A percentile compares a stretch with the other conserved stretches of the same genome.
Conservation (phyloP, 208 protist genomes). For the Trypanosomatidae sp. region DNA sequence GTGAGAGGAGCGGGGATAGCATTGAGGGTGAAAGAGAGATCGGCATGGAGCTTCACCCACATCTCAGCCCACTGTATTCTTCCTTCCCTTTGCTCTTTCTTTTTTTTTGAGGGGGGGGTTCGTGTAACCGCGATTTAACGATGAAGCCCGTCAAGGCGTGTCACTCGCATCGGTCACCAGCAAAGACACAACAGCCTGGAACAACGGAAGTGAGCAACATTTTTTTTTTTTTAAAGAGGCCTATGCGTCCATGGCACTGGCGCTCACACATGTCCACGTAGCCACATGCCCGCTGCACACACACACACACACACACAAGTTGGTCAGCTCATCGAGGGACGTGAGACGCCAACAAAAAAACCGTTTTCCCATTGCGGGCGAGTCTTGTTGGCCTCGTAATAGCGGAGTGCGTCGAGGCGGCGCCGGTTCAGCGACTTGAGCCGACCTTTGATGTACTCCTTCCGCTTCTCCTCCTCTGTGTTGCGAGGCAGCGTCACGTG, state of each 20-base stretch:
- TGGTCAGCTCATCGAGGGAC: slow-evolving; percentile 26
- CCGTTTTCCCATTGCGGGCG: slow-evolving; percentile 83
- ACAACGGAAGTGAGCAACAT: neutral
- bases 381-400: slow-evolving; percentile 85
- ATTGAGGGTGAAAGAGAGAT: neutral
- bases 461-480: slow-evolving; percentile 54
- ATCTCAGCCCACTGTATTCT: neutral
- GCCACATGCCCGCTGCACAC: neutral
- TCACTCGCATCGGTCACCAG: neutral
- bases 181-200: neutral
- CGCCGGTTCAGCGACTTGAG: slow-evolving; percentile 86
- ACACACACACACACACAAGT: neutral
- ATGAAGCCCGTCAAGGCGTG: neutral
- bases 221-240: neutral
- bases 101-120: neutral
- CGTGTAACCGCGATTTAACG: neutral
- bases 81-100: neutral
- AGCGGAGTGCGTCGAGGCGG: slow-evolving; percentile 51
- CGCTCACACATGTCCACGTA: neutral
- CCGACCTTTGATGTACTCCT: slow-evolving; percentile 89
- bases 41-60: neutral
- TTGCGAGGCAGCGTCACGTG: slow-evolving; percentile 79
- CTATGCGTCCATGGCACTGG: neutral
- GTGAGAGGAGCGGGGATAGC: neutral
- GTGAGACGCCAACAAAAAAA: slow-evolving; percentile 66